Evolutionary conservation across 306 rosid genomes (phyloP), one percentile per base, ranked within the genome.

Genomic region (Prunus mongolica): DNA sequence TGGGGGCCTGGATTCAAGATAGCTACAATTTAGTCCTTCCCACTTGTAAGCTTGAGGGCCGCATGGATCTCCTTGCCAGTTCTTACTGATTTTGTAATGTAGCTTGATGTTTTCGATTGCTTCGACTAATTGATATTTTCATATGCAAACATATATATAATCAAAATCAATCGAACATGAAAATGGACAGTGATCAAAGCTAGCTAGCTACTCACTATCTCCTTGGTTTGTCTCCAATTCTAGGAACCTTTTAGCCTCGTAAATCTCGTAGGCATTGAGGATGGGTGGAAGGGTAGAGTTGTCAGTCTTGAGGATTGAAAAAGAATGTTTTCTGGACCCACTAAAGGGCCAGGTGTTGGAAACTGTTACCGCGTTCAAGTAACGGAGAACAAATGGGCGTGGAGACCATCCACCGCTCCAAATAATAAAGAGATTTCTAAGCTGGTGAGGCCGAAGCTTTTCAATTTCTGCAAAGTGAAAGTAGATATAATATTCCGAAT

Each of bases 11-110:
- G 57, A 5, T 0, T 41, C 75, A 65, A 54, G 68, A 71, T 51
- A 25, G 60, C 72, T 82, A 57, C 88, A 87, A 38, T 72, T 80
- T 65, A 87, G 67, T 13, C 91, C 88, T 25, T 80, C 74, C 91
- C 88, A 87, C 65, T 27, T 49, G 76, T 75, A 87, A 15, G 19
- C 47, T 44, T 44, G 24, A 0, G 87, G 91, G 44, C 15, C 60
- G 19, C 91, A 84, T 41, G 88, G 88, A 78, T 87, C 87, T 74
- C 88, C 87, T 52, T 80, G 81, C 91, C 91, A 84, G 62, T 75
- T 72, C 2, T 46, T 46, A 12, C 13, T 46, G 50, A 46, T 46
- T 46, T 12, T 0, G 50, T 46, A 46, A 46, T 4, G 2, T 46
- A 12, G 2, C 50, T 46, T 46, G 50, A 46, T 46, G 50, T 46